Percentiles rank a stretch among this genome's conserved stretches.
These are phyloP conservation scores for Fusarium decemcellulare DNA, from an alignment of 2,329 filamentous ascomycete genomes.

Conservation along the genomic window DNA sequence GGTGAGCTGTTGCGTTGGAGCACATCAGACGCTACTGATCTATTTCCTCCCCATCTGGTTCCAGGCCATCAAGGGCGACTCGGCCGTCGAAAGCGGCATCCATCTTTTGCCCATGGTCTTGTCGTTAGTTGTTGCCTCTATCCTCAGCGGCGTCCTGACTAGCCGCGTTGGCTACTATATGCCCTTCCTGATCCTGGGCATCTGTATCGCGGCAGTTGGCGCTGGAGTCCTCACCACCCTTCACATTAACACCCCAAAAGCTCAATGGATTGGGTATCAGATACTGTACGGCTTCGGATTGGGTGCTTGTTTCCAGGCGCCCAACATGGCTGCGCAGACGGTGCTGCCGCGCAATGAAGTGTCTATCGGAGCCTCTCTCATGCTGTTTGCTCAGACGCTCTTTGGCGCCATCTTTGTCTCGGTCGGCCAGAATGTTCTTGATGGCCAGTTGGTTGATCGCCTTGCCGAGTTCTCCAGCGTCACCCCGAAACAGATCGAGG, in stretches of 20 bases:
- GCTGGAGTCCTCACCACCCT: conserved; percentile 60
- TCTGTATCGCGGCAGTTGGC: conserved; percentile 52
- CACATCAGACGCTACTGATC: conserved; percentile 44
- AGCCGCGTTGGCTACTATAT: conserved; percentile 58
- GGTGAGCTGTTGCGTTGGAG: conserved; percentile 43
- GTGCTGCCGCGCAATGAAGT: conserved; percentile 59
- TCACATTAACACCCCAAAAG: conserved; percentile 28
- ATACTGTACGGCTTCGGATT: conserved; percentile 59
- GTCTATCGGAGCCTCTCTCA: conserved; percentile 61
- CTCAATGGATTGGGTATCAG: conserved; percentile 50
- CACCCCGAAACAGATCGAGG: conserved; percentile 23
- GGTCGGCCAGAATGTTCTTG: conserved; percentile 66
- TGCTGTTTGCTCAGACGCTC: conserved; percentile 62
- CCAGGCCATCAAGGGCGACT: conserved; percentile 58
- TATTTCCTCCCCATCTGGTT: conserved; percentile 68
- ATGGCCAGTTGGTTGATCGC: conserved; percentile 56
- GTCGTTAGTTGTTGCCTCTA: conserved; percentile 45
- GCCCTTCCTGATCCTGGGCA: conserved; percentile 55
- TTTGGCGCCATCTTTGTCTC: conserved; percentile 65
- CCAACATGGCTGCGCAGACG: conserved; percentile 61
- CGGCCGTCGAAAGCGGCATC: conserved; percentile 49
- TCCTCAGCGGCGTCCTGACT: conserved; percentile 47
- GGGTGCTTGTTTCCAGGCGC: conserved; percentile 60
- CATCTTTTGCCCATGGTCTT: conserved; percentile 48
- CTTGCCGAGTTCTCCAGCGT: conserved; percentile 18